Percentiles rank a stretch among this genome's conserved stretches.
These are phyloP conservation scores for Cercospora sp. DNA, from an alignment of 2,329 filamentous ascomycete genomes.

Conservation along the genomic window DNA sequence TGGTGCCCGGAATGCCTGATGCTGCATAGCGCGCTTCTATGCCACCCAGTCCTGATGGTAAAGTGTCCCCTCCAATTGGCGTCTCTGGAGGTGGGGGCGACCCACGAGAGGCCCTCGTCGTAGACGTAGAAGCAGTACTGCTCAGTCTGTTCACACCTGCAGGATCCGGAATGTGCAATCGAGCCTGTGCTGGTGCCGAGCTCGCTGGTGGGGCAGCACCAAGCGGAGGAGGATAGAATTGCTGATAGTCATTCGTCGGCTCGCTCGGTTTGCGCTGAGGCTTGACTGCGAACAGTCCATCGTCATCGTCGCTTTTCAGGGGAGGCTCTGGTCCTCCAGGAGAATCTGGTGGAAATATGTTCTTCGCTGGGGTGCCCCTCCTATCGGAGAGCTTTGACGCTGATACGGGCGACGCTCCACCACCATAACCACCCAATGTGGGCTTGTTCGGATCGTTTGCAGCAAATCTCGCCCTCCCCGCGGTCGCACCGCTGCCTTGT, in stretches of 20 bases:
- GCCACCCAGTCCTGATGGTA: slow-evolving; percentile 54
- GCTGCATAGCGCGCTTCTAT: slow-evolving; percentile 92
- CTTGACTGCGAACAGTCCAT: slow-evolving; percentile 67
- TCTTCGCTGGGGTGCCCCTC: slow-evolving; percentile 74
- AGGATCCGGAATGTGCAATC: slow-evolving; percentile 54
- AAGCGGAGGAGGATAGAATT: slow-evolving; percentile 61
- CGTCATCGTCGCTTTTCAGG: slow-evolving; percentile 66
- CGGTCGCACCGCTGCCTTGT: slow-evolving; percentile 30
- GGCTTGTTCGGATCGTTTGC: slow-evolving; percentile 52
- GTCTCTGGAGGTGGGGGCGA: slow-evolving; percentile 95
- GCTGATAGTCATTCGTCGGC: slow-evolving; percentile 38
- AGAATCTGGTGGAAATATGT: slow-evolving; percentile 76
- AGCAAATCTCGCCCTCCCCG: slow-evolving; percentile 45
- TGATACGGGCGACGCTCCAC: slow-evolving; percentile 34
- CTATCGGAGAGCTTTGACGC: slow-evolving; percentile 69
- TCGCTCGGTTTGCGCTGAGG: slow-evolving; percentile 26
- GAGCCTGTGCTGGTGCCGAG: slow-evolving; percentile 29
- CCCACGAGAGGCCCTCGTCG: slow-evolving; percentile 84
- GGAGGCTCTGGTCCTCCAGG: slow-evolving; percentile 68
- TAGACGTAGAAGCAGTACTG: slow-evolving; percentile 90
- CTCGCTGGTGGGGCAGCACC: slow-evolving; percentile 30
- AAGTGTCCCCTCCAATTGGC: slow-evolving; percentile 54
- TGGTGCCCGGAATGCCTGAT: slow-evolving; percentile 82
- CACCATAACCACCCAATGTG: slow-evolving; percentile 48
- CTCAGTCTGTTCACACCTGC: slow-evolving; percentile 61